Evolutionary conservation across 1,284 basidiomycete genomes (phyloP).

Genomic region (Phlebopus sp.): DNA sequence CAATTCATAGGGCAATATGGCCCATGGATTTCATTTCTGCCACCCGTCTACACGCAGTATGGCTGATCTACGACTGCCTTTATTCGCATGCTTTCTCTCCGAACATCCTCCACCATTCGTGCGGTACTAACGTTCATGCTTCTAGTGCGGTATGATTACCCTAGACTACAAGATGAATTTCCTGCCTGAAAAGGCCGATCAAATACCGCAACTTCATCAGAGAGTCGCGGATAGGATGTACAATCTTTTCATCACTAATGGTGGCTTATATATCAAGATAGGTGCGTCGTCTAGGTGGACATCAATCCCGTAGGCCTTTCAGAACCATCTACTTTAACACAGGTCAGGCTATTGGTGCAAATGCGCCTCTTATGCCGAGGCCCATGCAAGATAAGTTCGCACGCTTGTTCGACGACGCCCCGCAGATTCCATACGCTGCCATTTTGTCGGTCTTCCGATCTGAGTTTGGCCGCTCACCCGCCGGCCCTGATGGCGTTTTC

Average conservation of each 20-base stretch:
- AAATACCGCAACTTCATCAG: slow-evolving; percentile 76
- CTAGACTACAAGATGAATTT: slow-evolving; percentile 87
- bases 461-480: slow-evolving; percentile 67
- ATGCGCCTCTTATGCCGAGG: slow-evolving; percentile 77
- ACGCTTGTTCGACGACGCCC: slow-evolving; percentile 82
- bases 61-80: background rate
- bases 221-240: slow-evolving; percentile 79
- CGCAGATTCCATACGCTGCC: slow-evolving; percentile 72
- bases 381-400: slow-evolving; percentile 81
- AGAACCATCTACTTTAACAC: background rate
- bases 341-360: slow-evolving; percentile 80
- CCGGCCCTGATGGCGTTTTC: slow-evolving; percentile 72
- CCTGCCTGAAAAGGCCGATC: slow-evolving; percentile 56
- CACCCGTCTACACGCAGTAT: background rate
- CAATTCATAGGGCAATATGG: too few species aligned
- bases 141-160: slow-evolving; percentile 62
- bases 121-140: slow-evolving; percentile 1
- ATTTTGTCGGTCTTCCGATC: slow-evolving; percentile 67
- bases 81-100: background rate
- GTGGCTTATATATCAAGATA: slow-evolving; percentile 89
- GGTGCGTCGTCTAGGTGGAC: slow-evolving; percentile 42
- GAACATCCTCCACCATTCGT: background rate
- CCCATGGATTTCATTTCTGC: too few species aligned
- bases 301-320: background rate
- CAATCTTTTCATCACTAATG: slow-evolving; percentile 73